Base-by-base conservation (phyloP, 129 eudicot genomes). In the Lonicera japonica region DNA sequence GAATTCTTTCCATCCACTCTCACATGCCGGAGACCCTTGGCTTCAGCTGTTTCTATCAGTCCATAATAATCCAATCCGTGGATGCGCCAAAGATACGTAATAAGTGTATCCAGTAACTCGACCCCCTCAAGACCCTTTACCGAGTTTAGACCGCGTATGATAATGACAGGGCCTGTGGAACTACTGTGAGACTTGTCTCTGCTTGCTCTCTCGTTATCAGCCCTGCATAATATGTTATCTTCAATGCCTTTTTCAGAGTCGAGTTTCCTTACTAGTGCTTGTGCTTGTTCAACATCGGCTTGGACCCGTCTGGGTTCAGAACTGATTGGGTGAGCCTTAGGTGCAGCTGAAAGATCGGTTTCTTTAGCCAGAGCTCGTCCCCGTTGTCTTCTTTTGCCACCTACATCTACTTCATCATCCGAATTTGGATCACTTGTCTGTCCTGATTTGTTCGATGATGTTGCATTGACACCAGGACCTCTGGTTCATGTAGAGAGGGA, bases 61-160 rank as follows among this genome's bases (percentile, higher is more conserved):
- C 99, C 96, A 69, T 94, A 94, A 61, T 88, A 88, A 81, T 94
- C 99, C 61, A 94, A 60, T 54, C 96, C 92, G 63, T 94, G 99
- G 72, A 94, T 76, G 61, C 96, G 95, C 92, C 91, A 94, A 5
- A 94, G 87, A 61, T 94, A 94, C 25, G 99, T 94, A 38, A 94
- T 61, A 60, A 94, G 95, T 2, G 96, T 88, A 83, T 94, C 99
- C 9, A 94, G 87, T 34, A 94, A 76, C 87, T 94, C 99, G 59
- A 69, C 77, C 23, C 99, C 99, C 67, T 94, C 99, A 6, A 94
- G 91, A 46, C 99, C 99, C 76, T 83, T 94, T 57, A 88, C 86
- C 1, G 99, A 73, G 48, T 75, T 73, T 63, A 79, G 75, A 18
- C 99, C 96, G 8, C 95, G 86, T 61, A 94, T 68, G 24, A 94